A percentile compares a stretch with the other conserved stretches of the same genome.
These are phyloP conservation scores for Xylariaceae sp. DNA, from an alignment of 2,329 filamentous ascomycete species.

Conservation along the genomic window DNA sequence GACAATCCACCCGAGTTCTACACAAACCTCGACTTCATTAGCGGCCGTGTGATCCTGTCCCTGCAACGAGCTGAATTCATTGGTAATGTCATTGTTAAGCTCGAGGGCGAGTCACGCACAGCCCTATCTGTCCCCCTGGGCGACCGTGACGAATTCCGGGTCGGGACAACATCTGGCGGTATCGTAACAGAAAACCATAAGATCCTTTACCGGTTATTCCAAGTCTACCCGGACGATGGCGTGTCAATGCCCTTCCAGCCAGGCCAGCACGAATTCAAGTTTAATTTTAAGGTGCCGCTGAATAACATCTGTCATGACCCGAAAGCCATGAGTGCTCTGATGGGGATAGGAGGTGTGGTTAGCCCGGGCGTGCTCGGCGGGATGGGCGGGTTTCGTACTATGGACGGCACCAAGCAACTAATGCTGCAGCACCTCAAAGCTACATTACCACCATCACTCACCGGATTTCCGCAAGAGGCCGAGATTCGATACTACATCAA, in stretches of 20 bases:
- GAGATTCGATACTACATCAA: conserved; percentile 96
- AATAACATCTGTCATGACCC: conserved; percentile 71
- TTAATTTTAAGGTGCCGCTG: conserved; percentile 75
- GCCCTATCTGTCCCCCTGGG: conserved; percentile 56
- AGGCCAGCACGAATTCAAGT: conserved; percentile 76
- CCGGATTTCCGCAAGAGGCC: conserved; percentile 82
- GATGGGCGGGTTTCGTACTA: conserved; percentile 57
- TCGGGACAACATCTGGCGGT: conserved; percentile 39
- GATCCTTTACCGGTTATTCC: conserved; percentile 73
- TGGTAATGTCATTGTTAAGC: conserved; percentile 76
- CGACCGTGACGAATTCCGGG: conserved; percentile 47
- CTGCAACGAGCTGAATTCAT: conserved; percentile 70
- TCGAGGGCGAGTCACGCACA: conserved; percentile 78
- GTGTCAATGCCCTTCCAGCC: conserved; percentile 51
- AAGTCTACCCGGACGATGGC: conserved; percentile 69
- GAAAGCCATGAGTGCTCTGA: conserved; percentile 55
- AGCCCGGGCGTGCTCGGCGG: conserved; percentile 51
- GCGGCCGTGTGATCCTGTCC: conserved; percentile 60
- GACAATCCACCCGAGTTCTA: conserved; percentile 71
- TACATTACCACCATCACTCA: conserved; percentile 86
- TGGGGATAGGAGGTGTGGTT: conserved; percentile 55
- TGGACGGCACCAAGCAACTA: conserved; percentile 65
- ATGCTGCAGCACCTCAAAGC: conserved; percentile 74
- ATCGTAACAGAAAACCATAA: conserved; percentile 65
- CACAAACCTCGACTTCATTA: conserved; percentile 77